Base-by-base conservation (phyloP, 192 early-diverging fungal species). In the Rhizoclosmatium sp. region DNA sequence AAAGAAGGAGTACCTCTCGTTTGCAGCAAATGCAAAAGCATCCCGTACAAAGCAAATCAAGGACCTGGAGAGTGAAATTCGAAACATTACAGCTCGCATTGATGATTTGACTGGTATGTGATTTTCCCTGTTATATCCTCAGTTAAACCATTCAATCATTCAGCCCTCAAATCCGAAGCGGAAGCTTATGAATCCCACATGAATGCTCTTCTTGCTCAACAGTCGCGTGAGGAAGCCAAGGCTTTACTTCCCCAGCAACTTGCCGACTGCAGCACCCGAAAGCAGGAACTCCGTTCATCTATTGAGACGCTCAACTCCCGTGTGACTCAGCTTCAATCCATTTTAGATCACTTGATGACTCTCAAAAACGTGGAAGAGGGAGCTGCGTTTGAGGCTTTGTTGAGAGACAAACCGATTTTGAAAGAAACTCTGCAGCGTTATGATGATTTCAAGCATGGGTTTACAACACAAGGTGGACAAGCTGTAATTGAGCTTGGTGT, bases 351-450 rank as follows among this genome's bases (percentile, higher is more conserved):
- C 47, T 46, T 78, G 16, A 48, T 41, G 42, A 58, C 14, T 19
- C 74, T 82, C 3, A 2, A 66, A 40, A 58, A 54, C 39, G 80
- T 64, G 56, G 75, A 78, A 58, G 80, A 82, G 41, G 80, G 79
- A 2, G 79, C 79, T 42, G 79, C 79, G 9, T 80, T 75, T 45
- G 71, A 80, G 56, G 79, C 79, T 2, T 48, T 80, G 65, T 46
- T 80, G 71, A 44, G 79, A 16, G 81, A 79, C 19, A 82, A 85
- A 48, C 74, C 69, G 2, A 75, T 79, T 42, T 48, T 94, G 21
- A 85, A 89, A 45, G 72, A 76, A 31, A 88, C 93, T 0, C 85
- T 93, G 42, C 71, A 80, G 19, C 85, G 81, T 10, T 94, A 91
- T 64, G 88, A 91, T 14, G 88, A 89, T 31, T 94, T 91, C 64